Conservation (phyloP, 2,329 filamentous ascomycete species). For the Trichoderma sp. region DNA sequence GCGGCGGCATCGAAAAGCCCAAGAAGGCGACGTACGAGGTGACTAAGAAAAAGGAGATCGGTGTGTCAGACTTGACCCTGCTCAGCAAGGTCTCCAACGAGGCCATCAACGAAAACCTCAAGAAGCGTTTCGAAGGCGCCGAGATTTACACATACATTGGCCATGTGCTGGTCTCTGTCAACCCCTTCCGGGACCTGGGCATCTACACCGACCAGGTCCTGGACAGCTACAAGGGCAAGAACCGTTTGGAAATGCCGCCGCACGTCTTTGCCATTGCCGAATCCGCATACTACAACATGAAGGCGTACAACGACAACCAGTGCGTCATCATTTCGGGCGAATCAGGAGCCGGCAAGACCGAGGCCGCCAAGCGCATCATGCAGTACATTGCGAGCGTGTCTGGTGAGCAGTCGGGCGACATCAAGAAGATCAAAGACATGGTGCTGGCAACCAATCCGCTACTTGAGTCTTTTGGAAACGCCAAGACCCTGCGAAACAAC, state of each 20-base stretch:
- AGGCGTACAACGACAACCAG: conserved; percentile 97
- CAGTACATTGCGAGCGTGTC: conserved; percentile 99
- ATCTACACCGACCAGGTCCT: conserved; percentile 97
- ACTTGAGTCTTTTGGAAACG: conserved; percentile 96
- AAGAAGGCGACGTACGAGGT: conserved; percentile 96
- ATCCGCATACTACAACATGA: conserved; percentile 98
- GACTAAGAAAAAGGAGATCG: conserved; percentile 98
- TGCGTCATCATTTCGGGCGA: conserved; percentile 99
- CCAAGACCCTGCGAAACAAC: conserved; percentile 96
- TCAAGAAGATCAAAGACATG: conserved; percentile 98
- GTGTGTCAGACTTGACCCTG: conserved; percentile 93
- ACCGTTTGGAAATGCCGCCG: conserved; percentile 88
- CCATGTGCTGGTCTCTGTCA: conserved; percentile 98
- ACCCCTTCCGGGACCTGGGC: conserved; percentile 93
- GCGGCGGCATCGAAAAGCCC: conserved; percentile 58
- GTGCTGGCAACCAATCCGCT: conserved; percentile 96
- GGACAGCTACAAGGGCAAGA: conserved; percentile 93
- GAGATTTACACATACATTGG: conserved; percentile 99
- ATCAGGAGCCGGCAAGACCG: conserved; percentile 96
- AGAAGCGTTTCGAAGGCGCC: conserved; percentile 94
- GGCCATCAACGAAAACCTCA: conserved; percentile 97
- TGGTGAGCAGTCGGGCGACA: conserved; percentile 77
- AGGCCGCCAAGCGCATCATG: conserved; percentile 98
- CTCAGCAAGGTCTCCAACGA: conserved; percentile 99
- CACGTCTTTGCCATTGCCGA: conserved; percentile 98